Evolutionary conservation across 257 asterid genomes (phyloP).

Genomic region (Solanum etuberosum): DNA sequence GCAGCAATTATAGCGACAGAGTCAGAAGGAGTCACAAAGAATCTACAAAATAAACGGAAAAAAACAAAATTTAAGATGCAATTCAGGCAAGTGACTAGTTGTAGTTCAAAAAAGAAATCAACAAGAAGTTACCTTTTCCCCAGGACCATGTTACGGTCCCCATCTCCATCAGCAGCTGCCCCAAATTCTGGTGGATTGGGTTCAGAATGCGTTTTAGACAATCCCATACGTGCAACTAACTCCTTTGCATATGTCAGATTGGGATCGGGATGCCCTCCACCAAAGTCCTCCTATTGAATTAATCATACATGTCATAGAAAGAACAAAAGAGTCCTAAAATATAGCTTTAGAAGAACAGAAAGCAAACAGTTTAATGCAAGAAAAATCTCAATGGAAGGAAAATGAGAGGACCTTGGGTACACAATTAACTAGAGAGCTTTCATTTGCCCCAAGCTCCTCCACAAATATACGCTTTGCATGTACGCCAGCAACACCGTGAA

Average conservation of each 20-base stretch:
- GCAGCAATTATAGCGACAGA: constrained; percentile 98
- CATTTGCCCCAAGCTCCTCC: constrained; percentile 86
- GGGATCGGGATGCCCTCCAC: constrained; percentile 99
- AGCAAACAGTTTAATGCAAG: background rate
- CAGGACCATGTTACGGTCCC: constrained; percentile 94
- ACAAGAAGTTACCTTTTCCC: constrained; percentile 58
- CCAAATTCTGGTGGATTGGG: constrained; percentile 96
- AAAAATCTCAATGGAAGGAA: background rate
- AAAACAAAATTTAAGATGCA: background rate
- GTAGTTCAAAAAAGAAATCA: background rate
- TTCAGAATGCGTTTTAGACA: constrained; percentile 52
- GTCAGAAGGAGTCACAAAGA: constrained; percentile 97
- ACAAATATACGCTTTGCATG: constrained; percentile 90
- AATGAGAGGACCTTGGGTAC: constrained; percentile 67
- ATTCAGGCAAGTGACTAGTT: background rate
- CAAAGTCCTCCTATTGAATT: constrained; percentile 85
- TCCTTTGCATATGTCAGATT: constrained; percentile 96
- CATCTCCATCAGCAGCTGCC: constrained; percentile 99
- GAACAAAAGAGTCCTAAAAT: background rate
- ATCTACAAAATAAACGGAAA: constrained; percentile 25
- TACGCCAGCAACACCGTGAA: constrained; percentile 97
- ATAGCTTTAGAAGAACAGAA: background rate
- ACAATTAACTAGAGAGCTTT: constrained; percentile 76
- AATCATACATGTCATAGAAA: background rate
- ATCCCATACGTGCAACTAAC: constrained; percentile 92